Percentiles rank a stretch among this genome's conserved stretches.
Evolutionary conservation across 2,329 filamentous ascomycete species (phyloP).

Genomic region (Alternaria metachromatica): DNA sequence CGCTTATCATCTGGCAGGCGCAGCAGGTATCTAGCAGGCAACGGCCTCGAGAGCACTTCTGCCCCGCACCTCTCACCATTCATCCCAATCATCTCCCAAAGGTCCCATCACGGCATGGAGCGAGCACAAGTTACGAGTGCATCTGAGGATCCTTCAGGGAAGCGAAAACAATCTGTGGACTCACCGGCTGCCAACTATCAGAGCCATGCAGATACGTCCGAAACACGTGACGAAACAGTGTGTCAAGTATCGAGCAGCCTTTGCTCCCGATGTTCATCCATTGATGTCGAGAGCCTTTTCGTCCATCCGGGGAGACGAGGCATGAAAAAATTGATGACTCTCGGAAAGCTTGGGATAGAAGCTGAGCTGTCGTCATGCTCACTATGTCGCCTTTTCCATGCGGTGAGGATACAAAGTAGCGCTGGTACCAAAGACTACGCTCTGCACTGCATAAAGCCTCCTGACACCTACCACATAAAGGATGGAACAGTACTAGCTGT

Average conservation of each 20-base stretch:
- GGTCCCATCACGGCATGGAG: neutral
- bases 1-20: neutral
- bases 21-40: neutral
- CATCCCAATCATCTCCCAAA: neutral
- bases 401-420: neutral
- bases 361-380: neutral
- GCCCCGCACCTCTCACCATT: neutral
- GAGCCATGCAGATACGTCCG: neutral
- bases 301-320: rapidly evolving
- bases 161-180: neutral
- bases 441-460: rapidly evolving
- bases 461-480: rapidly evolving
- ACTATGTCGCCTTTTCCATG: neutral
- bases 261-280: neutral
- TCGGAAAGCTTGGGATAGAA: neutral
- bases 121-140: neutral
- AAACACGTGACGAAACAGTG: neutral
- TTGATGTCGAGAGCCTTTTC: neutral
- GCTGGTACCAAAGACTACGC: rapidly evolving
- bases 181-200: neutral
- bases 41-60: neutral
- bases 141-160: neutral
- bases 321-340: neutral
- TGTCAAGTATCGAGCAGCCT: neutral
- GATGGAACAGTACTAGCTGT: neutral